Evolutionary conservation across 2,329 filamentous ascomycete genomes (phyloP).

Genomic region (Fusarium albosuccineum): DNA sequence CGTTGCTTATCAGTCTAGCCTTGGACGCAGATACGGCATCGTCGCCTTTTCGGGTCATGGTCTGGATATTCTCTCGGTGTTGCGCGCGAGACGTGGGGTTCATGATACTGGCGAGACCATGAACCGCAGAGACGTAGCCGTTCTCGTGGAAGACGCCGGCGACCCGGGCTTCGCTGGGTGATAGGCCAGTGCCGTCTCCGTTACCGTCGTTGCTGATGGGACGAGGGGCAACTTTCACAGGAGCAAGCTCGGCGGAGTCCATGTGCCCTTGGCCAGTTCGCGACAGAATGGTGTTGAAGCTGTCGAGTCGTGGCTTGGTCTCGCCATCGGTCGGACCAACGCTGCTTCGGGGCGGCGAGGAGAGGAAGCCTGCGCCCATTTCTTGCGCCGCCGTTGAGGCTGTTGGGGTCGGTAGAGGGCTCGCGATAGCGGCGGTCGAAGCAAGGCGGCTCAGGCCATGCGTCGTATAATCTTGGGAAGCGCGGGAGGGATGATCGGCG

Average conservation of each 20-base stretch:
- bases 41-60: constrained; percentile 45
- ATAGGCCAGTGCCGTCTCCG: constrained; percentile 47
- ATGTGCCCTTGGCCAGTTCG: constrained; percentile 27
- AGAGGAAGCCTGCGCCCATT: constrained; percentile 46
- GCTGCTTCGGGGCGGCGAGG: constrained; percentile 46
- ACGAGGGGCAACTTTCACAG: constrained; percentile 39
- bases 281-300: constrained; percentile 43
- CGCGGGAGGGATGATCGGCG: constrained; percentile 31
- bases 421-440: constrained; percentile 47
- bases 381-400: constrained; percentile 43
- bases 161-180: constrained; percentile 52
- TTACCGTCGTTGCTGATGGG: constrained; percentile 48
- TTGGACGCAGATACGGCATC: constrained; percentile 48
- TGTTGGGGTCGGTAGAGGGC: constrained; percentile 45
- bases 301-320: constrained; percentile 42
- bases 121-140: constrained; percentile 52
- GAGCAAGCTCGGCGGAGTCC: constrained; percentile 28
- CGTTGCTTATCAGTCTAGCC: constrained; percentile 53
- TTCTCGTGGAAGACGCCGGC: constrained; percentile 53
- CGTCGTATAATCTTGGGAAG: constrained; percentile 43
- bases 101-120: constrained; percentile 53
- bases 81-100: constrained; percentile 48
- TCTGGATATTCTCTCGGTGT: constrained; percentile 48
- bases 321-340: constrained; percentile 45
- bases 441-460: constrained; percentile 47